These are phyloP conservation scores for Cinnamomum chago DNA, from an alignment of 164 flowering plant genomes.

Conservation along the genomic window DNA sequence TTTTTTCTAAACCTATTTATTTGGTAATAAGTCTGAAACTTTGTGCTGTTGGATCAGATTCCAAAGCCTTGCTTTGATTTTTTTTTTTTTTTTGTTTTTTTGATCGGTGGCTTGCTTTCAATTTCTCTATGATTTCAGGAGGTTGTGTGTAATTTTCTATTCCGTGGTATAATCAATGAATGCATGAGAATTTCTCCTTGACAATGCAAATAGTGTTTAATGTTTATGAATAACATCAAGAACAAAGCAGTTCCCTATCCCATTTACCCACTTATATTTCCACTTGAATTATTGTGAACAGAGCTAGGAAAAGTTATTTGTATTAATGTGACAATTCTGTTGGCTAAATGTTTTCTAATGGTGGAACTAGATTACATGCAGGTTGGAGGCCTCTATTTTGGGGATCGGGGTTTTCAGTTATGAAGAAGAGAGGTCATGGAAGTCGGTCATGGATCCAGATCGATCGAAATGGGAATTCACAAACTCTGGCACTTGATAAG, in stretches of 20 bases:
- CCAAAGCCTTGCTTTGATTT: not conserved
- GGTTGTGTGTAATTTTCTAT: not conserved
- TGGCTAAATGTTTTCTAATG: constrained; percentile 1
- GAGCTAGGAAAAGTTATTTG: not conserved
- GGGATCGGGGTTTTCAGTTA: constrained; percentile 32
- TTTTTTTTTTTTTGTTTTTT: no score
- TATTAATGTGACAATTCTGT: not conserved
- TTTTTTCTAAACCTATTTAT: no score
- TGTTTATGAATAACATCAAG: not conserved
- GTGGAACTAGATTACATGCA: constrained; percentile 2
- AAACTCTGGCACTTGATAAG: constrained; percentile 72
- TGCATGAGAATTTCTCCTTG: not conserved
- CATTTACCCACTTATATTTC: not conserved
- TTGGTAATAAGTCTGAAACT: not conserved
- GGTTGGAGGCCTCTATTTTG: constrained; percentile 20
- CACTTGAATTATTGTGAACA: not conserved
- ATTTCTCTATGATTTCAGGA: not conserved
- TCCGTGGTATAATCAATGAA: not conserved
- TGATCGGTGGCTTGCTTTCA: not conserved
- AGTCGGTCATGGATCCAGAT: constrained; percentile 92
- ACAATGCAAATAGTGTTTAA: not conserved
- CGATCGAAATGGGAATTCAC: constrained; percentile 61
- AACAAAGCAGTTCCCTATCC: not conserved
- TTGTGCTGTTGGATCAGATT: not conserved
- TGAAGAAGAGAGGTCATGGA: constrained; percentile 84